Conservation (phyloP, 2,329 filamentous ascomycete genomes). For the Cryphonectria radicalis region DNA sequence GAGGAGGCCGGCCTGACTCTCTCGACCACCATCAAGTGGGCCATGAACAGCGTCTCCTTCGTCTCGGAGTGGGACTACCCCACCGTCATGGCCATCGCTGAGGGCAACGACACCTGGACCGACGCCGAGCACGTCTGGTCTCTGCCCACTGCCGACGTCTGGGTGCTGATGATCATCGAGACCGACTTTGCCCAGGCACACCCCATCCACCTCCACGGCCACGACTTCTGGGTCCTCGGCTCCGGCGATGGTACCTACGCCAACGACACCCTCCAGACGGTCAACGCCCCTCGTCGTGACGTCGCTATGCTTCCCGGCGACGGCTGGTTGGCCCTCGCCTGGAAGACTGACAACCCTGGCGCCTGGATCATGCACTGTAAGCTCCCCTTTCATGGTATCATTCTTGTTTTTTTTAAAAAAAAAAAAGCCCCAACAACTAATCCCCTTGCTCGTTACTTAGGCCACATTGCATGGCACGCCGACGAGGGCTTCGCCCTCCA, state of each 20-base stretch:
- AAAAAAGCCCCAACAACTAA: neutral
- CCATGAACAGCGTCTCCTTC: slow-evolving; percentile 21
- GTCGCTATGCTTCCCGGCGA: slow-evolving; percentile 19
- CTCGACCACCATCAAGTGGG: slow-evolving; percentile 18
- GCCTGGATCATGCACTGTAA: slow-evolving; percentile 20
- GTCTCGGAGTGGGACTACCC: slow-evolving; percentile 22
- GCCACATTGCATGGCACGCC: slow-evolving; percentile 41
- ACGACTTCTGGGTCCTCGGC: slow-evolving; percentile 21
- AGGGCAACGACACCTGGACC: slow-evolving; percentile 18
- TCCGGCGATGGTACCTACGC: slow-evolving; percentile 2
- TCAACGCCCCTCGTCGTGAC: slow-evolving; percentile 20
- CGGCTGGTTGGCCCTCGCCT: slow-evolving; percentile 22
- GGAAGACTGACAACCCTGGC: slow-evolving; percentile 24
- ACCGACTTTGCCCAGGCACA: slow-evolving; percentile 17
- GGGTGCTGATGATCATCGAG: slow-evolving; percentile 19
- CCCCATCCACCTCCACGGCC: slow-evolving; percentile 23
- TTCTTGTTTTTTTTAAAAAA: too few relatives aligned
- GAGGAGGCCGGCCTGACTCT: slow-evolving; percentile 10
- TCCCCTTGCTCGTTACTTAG: neutral
- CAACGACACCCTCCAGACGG: neutral
- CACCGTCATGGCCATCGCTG: slow-evolving; percentile 11
- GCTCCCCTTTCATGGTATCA: neutral
- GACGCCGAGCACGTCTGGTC: slow-evolving; percentile 13
- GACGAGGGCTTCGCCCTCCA: slow-evolving; percentile 49
- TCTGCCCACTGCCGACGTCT: slow-evolving; percentile 15